phyloP scores from a whole-genome alignment of 1,284 basidiomycete genomes.

The Ganoderma meredithae region DNA sequence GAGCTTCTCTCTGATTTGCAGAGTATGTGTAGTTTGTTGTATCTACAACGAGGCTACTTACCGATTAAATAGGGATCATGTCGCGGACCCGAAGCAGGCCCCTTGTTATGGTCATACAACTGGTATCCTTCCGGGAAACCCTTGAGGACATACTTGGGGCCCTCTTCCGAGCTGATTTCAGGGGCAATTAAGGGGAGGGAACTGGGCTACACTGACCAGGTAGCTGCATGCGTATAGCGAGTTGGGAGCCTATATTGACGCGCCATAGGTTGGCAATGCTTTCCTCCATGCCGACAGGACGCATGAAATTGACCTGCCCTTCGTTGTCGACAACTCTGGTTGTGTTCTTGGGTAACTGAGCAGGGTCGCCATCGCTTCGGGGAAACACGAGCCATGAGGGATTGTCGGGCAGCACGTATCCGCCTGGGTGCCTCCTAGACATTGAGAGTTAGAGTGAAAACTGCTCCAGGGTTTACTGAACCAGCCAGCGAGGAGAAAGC shows the following conservation, averaged over 20 bases:
- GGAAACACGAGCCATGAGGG: constrained; percentile 64
- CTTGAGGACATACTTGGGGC: constrained; percentile 64
- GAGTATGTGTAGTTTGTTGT: not conserved
- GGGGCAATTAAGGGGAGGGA: too few species aligned
- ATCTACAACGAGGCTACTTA: constrained; percentile 42
- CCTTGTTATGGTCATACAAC: constrained; percentile 81
- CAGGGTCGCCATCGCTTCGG: constrained; percentile 63
- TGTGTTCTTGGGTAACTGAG: constrained; percentile 64
- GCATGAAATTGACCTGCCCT: constrained; percentile 76
- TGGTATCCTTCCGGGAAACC: constrained; percentile 72
- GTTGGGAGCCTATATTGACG: constrained; percentile 56
- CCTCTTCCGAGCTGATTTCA: constrained; percentile 46
- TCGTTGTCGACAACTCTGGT: constrained; percentile 57
- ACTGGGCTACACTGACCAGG: constrained; percentile 49
- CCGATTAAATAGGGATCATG: constrained; percentile 82
- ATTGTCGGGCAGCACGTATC: constrained; percentile 52
- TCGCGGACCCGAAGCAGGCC: constrained; percentile 56
- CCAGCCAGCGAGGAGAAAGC: constrained; percentile 6
- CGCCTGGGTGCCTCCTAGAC: constrained; percentile 26
- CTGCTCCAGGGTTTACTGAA: not conserved
- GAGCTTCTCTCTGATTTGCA: not conserved
- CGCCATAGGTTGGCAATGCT: constrained; percentile 67
- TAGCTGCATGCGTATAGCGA: constrained; percentile 59
- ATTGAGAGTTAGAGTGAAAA: constrained; percentile 8
- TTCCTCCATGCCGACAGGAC: constrained; percentile 57